A percentile compares a stretch with the other conserved stretches of the same genome.
These are phyloP conservation scores for Gastrolobium bilobum DNA, from an alignment of 306 rosid species.

Conservation along the genomic window DNA sequence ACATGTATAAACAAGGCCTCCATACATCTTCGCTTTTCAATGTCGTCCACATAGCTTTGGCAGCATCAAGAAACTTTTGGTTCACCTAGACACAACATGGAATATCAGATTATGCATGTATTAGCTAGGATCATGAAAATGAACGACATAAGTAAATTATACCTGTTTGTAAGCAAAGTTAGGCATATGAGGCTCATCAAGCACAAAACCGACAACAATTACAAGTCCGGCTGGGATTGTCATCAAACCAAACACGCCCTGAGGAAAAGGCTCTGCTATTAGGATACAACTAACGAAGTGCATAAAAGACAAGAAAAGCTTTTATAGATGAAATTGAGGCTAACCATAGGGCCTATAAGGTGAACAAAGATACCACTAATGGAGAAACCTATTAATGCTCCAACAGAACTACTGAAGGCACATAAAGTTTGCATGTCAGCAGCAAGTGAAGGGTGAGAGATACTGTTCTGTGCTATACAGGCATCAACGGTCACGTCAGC, in stretches of 20 bases:
- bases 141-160: constrained; percentile 21
- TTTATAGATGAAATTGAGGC: background rate
- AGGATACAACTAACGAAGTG: background rate
- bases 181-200: constrained; percentile 73
- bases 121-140: constrained; percentile 12
- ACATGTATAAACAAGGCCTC: constrained; percentile 94
- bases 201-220: constrained; percentile 68
- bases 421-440: constrained; percentile 96
- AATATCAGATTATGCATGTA: constrained; percentile 45
- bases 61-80: constrained; percentile 75
- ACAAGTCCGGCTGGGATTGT: constrained; percentile 86
- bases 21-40: constrained; percentile 79
- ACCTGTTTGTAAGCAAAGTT: constrained; percentile 78
- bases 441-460: constrained; percentile 76
- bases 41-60: constrained; percentile 87
- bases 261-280: constrained; percentile 36
- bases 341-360: constrained; percentile 90
- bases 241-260: constrained; percentile 93
- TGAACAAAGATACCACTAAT: constrained; percentile 89
- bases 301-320: constrained; percentile 25
- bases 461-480: constrained; percentile 97
- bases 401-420: constrained; percentile 85
- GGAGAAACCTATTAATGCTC: constrained; percentile 86
- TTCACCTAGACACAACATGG: constrained; percentile 64
- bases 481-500: constrained; percentile 99